These are phyloP conservation scores for Chlamydomonas eustigma DNA, from an alignment of 139 green algal species.

Conservation along the genomic window DNA sequence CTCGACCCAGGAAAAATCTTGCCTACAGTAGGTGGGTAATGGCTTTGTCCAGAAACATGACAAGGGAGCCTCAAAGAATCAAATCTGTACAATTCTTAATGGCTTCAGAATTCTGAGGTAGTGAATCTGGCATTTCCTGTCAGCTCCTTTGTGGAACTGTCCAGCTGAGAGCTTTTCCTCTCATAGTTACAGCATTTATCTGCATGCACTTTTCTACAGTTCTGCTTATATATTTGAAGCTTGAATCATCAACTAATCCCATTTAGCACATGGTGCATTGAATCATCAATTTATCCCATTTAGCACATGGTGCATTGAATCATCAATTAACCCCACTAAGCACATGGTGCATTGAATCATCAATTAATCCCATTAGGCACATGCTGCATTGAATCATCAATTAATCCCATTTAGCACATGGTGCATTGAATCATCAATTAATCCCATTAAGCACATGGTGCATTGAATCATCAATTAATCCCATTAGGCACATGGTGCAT, in stretches of 20 bases:
- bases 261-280: too few relatives aligned
- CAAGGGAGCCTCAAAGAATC: neutral
- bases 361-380: too few relatives aligned
- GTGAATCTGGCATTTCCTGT: neutral
- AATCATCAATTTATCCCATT: too few relatives aligned
- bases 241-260: neutral
- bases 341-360: neutral
- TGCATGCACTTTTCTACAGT: neutral
- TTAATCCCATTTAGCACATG: too few relatives aligned
- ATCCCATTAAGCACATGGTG: neutral
- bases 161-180: neutral
- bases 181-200: neutral
- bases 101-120: neutral
- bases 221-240: too few relatives aligned
- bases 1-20: conserved; percentile 82
- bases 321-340: neutral
- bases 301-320: too few relatives aligned
- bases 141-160: neutral
- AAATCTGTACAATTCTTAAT: neutral
- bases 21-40: conserved; percentile 80
- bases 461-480: neutral
- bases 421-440: neutral
- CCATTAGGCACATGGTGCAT: too few relatives aligned
- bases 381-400: too few relatives aligned
- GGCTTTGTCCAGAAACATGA: neutral